Base-by-base conservation (phyloP, 2,329 filamentous ascomycete genomes). In the Nemania sp. region DNA sequence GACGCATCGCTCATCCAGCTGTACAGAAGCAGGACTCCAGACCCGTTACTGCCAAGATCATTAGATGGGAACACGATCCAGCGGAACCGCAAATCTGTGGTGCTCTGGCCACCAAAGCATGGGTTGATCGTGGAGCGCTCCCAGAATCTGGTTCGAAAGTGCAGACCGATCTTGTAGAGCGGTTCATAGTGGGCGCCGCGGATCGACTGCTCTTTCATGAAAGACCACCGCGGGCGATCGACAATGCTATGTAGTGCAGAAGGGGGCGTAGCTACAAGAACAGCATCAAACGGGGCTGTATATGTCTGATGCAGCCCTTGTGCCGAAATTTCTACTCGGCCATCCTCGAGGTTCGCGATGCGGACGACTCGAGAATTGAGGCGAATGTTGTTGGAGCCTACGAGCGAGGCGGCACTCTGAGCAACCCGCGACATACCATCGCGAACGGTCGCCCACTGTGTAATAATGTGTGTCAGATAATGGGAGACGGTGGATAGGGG, bases 41-140 rank as follows among this genome's bases (percentile, higher is more conserved):
- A 52, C 3, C 50, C 47, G 8, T 40, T 23, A 11, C 30, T n/a
- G 5, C 54, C 57, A 5, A 55, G 23, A 31, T 54, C 34, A 41
- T 60, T 49, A 12, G 57, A 60, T 4, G 57, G 57, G 30, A 36
- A 60, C 3, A 60, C 57, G 15, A 60, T 60, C 57, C 57, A 60
- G 5, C 57, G 43, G 44, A 60, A 42, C 1, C 49, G 57, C 3
- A 60, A 51, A 23, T 60, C 57, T 0, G 57, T 60, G 2, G 54
- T 49, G 30, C 50, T 57, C 49, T 60, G 57, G 1, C 57, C 57
- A 1, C 57, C 57, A 15, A 52, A 52, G 6, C 46, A 57, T 2
- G 57, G 54, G 17, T 42, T 51, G 3, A 5, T 11, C 2, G 22
- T 34, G 8, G 34, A 43, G 15, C 31, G 28, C 40, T 60, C 57